phyloP scores from a whole-genome alignment of 2,329 filamentous ascomycete genomes.

The Calonectria honghensis region DNA sequence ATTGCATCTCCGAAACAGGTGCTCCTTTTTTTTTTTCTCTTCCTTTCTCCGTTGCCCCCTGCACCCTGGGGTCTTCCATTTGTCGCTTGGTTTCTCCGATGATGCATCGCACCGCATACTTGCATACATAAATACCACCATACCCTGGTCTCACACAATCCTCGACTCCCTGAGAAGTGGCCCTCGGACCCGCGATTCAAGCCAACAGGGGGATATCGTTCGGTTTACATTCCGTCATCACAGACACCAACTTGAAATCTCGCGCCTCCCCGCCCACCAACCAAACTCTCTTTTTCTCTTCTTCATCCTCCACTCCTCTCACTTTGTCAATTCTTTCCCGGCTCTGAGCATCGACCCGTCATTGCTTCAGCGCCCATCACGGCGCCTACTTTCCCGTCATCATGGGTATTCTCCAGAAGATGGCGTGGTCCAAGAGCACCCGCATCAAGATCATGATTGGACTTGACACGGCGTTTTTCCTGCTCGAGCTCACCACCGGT shows the following conservation, averaged over 20 bases:
- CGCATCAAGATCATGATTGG: slow-evolving; percentile 94
- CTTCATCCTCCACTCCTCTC: slow-evolving; percentile 32
- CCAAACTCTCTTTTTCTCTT: slow-evolving; percentile 34
- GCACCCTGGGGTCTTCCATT: neutral
- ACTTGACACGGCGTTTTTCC: slow-evolving; percentile 92
- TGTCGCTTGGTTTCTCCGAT: neutral
- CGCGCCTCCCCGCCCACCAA: slow-evolving; percentile 39
- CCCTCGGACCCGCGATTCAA: slow-evolving; percentile 21
- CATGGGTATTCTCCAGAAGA: slow-evolving; percentile 65
- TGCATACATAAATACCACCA: slow-evolving; percentile 29
- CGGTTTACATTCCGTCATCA: slow-evolving; percentile 52
- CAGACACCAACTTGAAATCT: slow-evolving; percentile 47
- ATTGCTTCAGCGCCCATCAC: slow-evolving; percentile 34
- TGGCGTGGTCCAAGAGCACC: slow-evolving; percentile 94
- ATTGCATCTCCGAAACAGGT: slow-evolving; percentile 20
- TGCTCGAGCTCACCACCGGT: slow-evolving; percentile 90
- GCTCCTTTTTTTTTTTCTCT: neutral
- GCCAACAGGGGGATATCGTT: slow-evolving; percentile 39
- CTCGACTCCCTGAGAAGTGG: slow-evolving; percentile 20
- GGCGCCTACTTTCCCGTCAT: slow-evolving; percentile 39
- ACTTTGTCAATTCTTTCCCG: slow-evolving; percentile 13
- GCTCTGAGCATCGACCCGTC: slow-evolving; percentile 20
- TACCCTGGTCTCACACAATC: slow-evolving; percentile 26
- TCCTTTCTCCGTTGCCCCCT: neutral
- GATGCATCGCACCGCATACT: slow-evolving; percentile 8